Conservation (phyloP, 306 rosid species). For the Glycine tomentella region DNA sequence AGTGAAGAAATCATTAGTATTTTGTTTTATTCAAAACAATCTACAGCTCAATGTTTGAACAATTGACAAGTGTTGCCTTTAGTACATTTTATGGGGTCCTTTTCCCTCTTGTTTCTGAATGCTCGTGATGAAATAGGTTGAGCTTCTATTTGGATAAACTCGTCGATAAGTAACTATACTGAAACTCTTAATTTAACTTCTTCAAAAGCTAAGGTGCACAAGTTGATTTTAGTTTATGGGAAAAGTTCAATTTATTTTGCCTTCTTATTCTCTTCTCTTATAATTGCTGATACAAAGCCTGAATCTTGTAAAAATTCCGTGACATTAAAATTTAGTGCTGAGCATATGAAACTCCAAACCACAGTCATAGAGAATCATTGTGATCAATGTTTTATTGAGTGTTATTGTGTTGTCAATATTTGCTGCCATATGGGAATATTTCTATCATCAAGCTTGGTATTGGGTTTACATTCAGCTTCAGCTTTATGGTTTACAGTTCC, state of each 20-base stretch:
- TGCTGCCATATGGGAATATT: constrained; percentile 1
- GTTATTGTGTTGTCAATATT: not conserved
- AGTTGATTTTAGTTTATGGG: not conserved
- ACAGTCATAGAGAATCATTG: not conserved
- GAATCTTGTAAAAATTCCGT: not conserved
- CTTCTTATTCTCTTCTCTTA: not conserved
- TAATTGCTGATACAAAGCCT: too few species aligned
- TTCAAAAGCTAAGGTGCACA: too few species aligned
- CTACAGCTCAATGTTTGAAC: constrained; percentile 6
- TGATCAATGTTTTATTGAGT: not conserved
- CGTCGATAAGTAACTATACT: too few species aligned
- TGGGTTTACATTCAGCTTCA: not conserved
- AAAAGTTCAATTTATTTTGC: not conserved
- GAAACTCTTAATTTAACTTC: too few species aligned
- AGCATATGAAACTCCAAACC: not conserved
- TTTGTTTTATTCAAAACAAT: too few species aligned
- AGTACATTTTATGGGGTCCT: not conserved
- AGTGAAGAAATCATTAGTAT: not conserved
- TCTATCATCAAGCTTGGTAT: not conserved
- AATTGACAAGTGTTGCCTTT: not conserved
- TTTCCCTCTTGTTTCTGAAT: constrained; percentile 31
- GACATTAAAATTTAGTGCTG: not conserved
- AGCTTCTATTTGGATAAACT: not conserved
- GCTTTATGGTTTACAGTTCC: not conserved
- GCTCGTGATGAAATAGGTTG: constrained; percentile 8